Base-by-base conservation (phyloP, 2,329 filamentous ascomycete species). In the Aspergillus pseudoviridinutans region DNA sequence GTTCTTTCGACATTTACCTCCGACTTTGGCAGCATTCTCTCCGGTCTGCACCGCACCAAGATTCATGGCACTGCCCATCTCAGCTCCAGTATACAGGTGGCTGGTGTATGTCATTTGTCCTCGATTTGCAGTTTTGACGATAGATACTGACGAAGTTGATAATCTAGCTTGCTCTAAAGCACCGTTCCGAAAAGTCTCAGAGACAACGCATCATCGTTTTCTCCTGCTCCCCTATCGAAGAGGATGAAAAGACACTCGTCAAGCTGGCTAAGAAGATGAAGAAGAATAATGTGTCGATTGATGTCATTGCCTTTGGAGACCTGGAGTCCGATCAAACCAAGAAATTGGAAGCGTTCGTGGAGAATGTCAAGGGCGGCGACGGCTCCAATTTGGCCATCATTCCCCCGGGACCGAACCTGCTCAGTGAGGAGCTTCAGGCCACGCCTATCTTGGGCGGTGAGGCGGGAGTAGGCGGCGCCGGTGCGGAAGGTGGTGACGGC, bases 181-280 rank as follows among this genome's bases (percentile, higher is more conserved):
- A 99, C 79, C 88, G 94, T 69, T 92, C 96, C 79, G 97, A 99
- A 80, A 96, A 96, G 78, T 91, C 91, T 51, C 94, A 97, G 79
- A 87, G 91, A 67, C 92, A 96, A 82, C 90, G 94, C 65, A 96
- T 99, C 82, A 89, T 99, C 77, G 92, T 95, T 60, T 97, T 99
- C 76, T 89, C 92, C 62, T 99, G 94, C 83, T 96, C 92, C 46
- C 90, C 92, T 28, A 88, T 97, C 70, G 84, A 87, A 61, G 94
- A 99, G 71, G 88, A 91, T 63, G 90, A 97, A 76, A 94, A 94
- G 79, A 86, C 89, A 54, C 85, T 99, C 52, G 84, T 92, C 61
- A 90, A 91, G 71, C 84, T 99, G 29, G 92, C 94, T 49, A 96
- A 94, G 81, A 95, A 94, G 80, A 95, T 97, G 92, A 97, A 97